Evolutionary conservation across 1,284 basidiomycete species (phyloP), one percentile per base, ranked within the genome.

Genomic region (Sparassis latifolia): DNA sequence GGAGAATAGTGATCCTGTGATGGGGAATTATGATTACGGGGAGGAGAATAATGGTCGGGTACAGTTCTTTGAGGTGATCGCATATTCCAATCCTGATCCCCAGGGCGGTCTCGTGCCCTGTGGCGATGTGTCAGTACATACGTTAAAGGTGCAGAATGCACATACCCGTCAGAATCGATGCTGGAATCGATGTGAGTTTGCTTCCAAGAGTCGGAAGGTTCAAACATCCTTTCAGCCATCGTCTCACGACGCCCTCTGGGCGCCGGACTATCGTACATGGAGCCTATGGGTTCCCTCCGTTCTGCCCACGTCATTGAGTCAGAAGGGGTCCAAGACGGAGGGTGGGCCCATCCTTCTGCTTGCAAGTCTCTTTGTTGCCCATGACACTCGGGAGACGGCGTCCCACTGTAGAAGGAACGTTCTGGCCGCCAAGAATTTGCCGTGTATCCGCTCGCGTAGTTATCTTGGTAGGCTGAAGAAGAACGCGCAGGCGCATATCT

Each of bases 151-250:
- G 12, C 35, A 37, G 7, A 6, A 37, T 37, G 35, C 35, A 37
- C 4, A 33, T 31, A 5, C 10, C n/a, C n/a, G 27, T 44, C 32
- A 3, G 10, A 32, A 12, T 7, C 35, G 51, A n/a, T 45, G 44
- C 10, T 9, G 35, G 53, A 44, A 10, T 73, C 69, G 46, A 58
- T 63, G 58, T 80, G 79, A 9, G 66, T 67, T 56, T 84, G 78
- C 62, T 82, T 85, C 86, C 86, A 88, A 45, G 71, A 67, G 30
- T 80, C 79, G 35, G 83, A 84, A 28, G 85, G 82, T 64, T 87
- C 85, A 60, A 86, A 81, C 72, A 81, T 77, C 53, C 82, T 72
- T 52, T 77, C 73, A 29, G 78, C 71, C 52, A 77, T 62, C 49
- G 62, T 66, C 54, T 75, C 76, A 50, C 72, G 72, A 48, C 65